Base-by-base conservation (phyloP, 768 basidiomycete species). In the Boletus tomentosulus region DNA sequence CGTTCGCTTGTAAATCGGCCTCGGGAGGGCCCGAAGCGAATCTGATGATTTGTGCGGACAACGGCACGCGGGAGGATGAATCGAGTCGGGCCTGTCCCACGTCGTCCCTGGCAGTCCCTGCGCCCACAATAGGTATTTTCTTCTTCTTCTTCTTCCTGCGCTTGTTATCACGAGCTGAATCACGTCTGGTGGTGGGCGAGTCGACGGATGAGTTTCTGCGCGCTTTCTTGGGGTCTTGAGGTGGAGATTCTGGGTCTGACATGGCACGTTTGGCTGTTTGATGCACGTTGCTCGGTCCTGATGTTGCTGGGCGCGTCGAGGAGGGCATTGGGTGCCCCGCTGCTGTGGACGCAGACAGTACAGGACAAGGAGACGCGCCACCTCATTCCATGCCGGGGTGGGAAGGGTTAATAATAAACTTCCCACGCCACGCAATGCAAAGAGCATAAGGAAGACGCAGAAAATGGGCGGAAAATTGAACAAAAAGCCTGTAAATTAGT, bases 121-220 rank as follows among this genome's bases (percentile, higher is more conserved):
- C 12, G 11, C 3, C 48, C 16, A 70, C 68, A 24, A 70, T 49
- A 0, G 69, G 60, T 0, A 54, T 49, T 53, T 70, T 70, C 59
- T 62, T 70, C 46, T 61, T 70, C 56, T 39, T 68, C 56, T 30
- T 70, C 53, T 38, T 70, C 7, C 68, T 57, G 34, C 63, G 68
- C 46, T 56, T 71, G 4, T 51, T 25, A 27, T 69, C 67, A 25
- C 67, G 56, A 48, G 46, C 57, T 22, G 62, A 48, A 41, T 64
- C 66, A 6, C 54, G 64, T 35, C 54, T 57, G 19, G 46, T 19
- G 34, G 28, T 45, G 11, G 66, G 55, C 37, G 61, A 27, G 44
- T 45, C 62, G 33, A 48, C 27, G 8, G 61, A 55, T 2, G 63
- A 43, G 55, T 60, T 53, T 52, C 52, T 59, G 55, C 66, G 67